Conservation (phyloP, 305 asterid species). For the Solanum hybrid region DNA sequence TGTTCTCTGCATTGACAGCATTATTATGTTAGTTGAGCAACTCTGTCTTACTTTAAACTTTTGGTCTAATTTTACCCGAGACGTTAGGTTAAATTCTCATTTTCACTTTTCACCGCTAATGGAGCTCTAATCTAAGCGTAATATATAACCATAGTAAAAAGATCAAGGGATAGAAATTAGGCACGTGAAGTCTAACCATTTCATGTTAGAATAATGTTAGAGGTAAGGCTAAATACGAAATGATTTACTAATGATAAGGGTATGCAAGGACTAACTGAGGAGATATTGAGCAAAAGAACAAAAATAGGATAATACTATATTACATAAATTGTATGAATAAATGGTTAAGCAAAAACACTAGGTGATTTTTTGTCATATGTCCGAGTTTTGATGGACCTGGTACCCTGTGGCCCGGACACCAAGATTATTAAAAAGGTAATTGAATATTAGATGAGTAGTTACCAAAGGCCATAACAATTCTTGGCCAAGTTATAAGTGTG, state of each 20-base stretch:
- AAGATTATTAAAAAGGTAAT: neutral
- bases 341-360: neutral
- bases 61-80: neutral
- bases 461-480: constrained; percentile 29
- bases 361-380: neutral
- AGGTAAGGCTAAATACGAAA: neutral
- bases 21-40: neutral
- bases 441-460: neutral
- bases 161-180: neutral
- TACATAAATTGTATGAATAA: neutral
- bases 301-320: neutral
- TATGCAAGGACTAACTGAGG: neutral
- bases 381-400: neutral
- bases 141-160: neutral
- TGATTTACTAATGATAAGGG: neutral
- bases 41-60: neutral
- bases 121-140: neutral
- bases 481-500: constrained; percentile 44
- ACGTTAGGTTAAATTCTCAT: neutral
- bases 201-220: neutral
- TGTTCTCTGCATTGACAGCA: neutral
- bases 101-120: neutral
- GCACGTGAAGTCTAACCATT: neutral
- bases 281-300: neutral
- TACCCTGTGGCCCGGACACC: neutral